Evolutionary conservation across 306 rosid genomes (phyloP), one percentile per base, ranked within the genome.

Genomic region (Psophocarpus tetragonolobus): DNA sequence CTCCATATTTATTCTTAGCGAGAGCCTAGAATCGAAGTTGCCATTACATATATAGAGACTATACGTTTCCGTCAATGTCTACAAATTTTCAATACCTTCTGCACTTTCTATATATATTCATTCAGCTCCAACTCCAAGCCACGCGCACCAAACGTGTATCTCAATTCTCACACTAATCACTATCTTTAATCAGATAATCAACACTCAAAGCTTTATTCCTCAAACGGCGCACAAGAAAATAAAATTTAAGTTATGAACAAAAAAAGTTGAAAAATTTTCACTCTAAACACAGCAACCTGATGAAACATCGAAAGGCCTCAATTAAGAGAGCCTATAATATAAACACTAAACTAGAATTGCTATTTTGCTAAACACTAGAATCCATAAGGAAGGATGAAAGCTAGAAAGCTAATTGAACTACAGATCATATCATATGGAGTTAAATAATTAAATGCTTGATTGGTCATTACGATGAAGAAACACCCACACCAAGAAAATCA

Each of bases 401-500:
- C 24, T 68, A 45, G 53, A 41, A 67, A 53, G 21, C 81, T 85
- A 73, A 36, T 18, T 81, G 78, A 78, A 74, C 84, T 73, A 68
- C 23, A 64, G 13, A 14, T 38, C 45, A 24, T 45, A 66, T 32
- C 24, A 54, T 72, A 82, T 9, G 39, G 72, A 79, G 76, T 83
- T 76, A 76, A 79, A 84, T 78, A 89, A 62, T 61, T 58, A 69
- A 78, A 81, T 54, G 53, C 57, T 72, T 39, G 2, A 65, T 18
- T 64, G 24, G 24, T 36, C 23, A 73, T 70, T 53, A 85, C 14
- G 81, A 87, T 50, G 91, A 90, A 71, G 97, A 79, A 61, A 90
- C 80, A 68, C 97, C 97, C 36, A 92, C 97, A 70, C 97, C 97
- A 67, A 92, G 93, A 87, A 92, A 92, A 92, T 92, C 97, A 68